Conservation (phyloP, 768 basidiomycete genomes). For the Leccinum rimulosum region DNA sequence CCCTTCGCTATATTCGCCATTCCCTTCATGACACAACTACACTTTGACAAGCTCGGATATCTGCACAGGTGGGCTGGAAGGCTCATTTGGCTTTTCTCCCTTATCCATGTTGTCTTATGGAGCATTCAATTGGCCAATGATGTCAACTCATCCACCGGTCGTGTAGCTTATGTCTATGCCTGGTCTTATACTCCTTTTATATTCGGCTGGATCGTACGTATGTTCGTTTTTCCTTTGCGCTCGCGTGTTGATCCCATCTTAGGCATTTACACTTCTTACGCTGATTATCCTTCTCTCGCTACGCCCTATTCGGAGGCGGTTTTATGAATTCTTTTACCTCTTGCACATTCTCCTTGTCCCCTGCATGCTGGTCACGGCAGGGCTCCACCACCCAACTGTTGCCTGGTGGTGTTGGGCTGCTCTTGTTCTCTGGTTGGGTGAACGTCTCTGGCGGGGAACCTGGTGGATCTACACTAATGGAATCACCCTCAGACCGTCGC, state of each 20-base stretch:
- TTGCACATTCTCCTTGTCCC: conserved; percentile 63
- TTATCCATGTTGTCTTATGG: conserved; percentile 66
- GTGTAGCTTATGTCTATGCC: conserved; percentile 46
- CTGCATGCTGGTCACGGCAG: conserved; percentile 55
- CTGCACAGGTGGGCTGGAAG: conserved; percentile 72
- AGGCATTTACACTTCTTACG: conserved; percentile 60
- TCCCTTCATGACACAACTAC: conserved; percentile 57
- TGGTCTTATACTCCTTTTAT: conserved; percentile 62
- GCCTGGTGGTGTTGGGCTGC: conserved; percentile 70
- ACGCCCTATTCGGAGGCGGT: conserved; percentile 46
- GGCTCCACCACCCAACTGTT: conserved; percentile 65
- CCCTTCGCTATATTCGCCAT: conserved; percentile 73
- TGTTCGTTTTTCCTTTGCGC: conserved; percentile 6
- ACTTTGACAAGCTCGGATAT: conserved; percentile 72
- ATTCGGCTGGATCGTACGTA: conserved; percentile 55
- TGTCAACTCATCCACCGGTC: conserved; percentile 39
- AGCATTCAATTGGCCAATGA: conserved; percentile 62
- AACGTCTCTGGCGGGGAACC: conserved; percentile 54
- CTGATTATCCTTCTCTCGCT: conserved; percentile 52
- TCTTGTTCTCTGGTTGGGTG: conserved; percentile 58
- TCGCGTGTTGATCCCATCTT: conserved; percentile 3
- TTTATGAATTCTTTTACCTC: conserved; percentile 66
- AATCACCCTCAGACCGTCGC: not conserved
- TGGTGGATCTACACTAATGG: conserved; percentile 59
- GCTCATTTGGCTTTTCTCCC: conserved; percentile 61